Evolutionary conservation across 2,329 filamentous ascomycete genomes (phyloP).

Genomic region (Paecilomyces dactylethromorphus): DNA sequence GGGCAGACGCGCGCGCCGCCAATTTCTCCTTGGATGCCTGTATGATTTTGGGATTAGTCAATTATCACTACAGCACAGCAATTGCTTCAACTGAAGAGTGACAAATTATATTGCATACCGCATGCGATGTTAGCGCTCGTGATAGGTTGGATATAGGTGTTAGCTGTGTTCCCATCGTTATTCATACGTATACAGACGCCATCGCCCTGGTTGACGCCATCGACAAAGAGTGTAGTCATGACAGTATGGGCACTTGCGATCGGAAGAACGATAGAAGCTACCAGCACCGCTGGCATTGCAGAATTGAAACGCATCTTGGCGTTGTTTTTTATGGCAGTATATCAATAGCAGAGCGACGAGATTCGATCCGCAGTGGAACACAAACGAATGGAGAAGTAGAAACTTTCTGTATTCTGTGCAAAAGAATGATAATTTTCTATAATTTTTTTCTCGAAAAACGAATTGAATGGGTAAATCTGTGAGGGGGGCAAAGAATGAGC

Average conservation of each 20-base stretch:
- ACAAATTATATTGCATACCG: conserved; percentile 41
- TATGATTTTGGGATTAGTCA: not conserved
- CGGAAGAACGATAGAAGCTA: conserved; percentile 8
- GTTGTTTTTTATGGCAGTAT: not conserved
- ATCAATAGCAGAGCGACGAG: not conserved
- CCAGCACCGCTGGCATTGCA: not conserved
- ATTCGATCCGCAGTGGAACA: not conserved
- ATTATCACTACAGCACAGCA: no score
- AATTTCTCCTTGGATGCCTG: conserved; percentile 44
- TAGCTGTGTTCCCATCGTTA: conserved; percentile 45
- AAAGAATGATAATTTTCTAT: not conserved
- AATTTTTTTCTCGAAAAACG: not conserved
- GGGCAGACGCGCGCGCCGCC: conserved; percentile 44
- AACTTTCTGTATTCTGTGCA: no score
- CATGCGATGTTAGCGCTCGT: conserved; percentile 62
- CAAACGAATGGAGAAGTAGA: not conserved
- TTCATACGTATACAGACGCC: conserved; percentile 67
- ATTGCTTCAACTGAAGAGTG: not conserved
- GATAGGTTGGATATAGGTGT: conserved; percentile 53
- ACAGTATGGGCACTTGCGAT: conserved; percentile 51
- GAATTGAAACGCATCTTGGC: not conserved
- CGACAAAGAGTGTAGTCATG: conserved; percentile 58
- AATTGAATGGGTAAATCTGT: not conserved
- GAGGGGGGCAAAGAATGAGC: not conserved
- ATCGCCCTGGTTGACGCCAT: conserved; percentile 60